A percentile compares a stretch with the other conserved stretches of the same genome.
Conservation (phyloP, 805 yeast species). For the Wickerhamiella allomyrinae region DNA sequence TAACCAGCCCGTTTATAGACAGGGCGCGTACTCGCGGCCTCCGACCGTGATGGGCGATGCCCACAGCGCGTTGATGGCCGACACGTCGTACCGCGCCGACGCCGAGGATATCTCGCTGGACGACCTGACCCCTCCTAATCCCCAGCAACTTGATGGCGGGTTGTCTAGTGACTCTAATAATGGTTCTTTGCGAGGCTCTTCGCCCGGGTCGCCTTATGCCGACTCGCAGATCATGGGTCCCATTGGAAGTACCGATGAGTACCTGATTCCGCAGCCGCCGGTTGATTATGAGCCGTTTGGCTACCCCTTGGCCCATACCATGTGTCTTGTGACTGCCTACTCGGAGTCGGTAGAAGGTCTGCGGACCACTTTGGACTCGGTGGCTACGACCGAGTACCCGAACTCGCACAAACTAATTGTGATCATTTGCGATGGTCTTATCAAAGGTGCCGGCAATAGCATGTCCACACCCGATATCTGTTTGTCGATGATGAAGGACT, state of each 20-base stretch:
- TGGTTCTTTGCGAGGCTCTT: neutral
- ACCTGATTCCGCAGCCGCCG: constrained; percentile 85
- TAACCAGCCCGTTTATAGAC: constrained; percentile 17
- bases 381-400: constrained; percentile 92
- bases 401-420: constrained; percentile 81
- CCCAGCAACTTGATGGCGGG: neutral
- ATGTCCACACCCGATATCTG: constrained; percentile 80
- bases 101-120: constrained; percentile 10
- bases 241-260: constrained; percentile 30
- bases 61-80: constrained; percentile 11
- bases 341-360: constrained; percentile 83
- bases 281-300: constrained; percentile 75
- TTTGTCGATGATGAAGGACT: constrained; percentile 71
- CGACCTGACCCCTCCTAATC: constrained; percentile 9
- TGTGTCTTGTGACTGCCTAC: constrained; percentile 80
- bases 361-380: constrained; percentile 77
- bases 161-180: constrained; percentile 3
- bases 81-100: constrained; percentile 17
- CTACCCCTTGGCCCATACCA: constrained; percentile 60
- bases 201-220: neutral
- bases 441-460: constrained; percentile 90
- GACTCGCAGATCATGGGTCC: constrained; percentile 12
- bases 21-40: constrained; percentile 14
- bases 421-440: constrained; percentile 83
- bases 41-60: constrained; percentile 11